These are phyloP conservation scores for Myxozyma lipomycoides DNA, from an alignment of 805 yeast genomes.

Conservation along the genomic window DNA sequence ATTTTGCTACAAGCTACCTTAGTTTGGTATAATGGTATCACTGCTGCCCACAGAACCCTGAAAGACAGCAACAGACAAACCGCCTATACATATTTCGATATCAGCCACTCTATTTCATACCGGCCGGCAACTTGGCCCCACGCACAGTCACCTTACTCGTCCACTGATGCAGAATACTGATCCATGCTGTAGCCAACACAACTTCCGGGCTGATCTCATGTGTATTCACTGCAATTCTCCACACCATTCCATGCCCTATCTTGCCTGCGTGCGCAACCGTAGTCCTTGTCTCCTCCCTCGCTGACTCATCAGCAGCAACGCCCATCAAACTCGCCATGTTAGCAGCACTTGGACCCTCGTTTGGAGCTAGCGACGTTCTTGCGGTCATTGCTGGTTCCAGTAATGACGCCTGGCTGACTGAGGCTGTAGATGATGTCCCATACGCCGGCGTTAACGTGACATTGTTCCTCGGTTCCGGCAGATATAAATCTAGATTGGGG, in stretches of 20 bases:
- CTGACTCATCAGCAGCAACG: background rate
- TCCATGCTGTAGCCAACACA: constrained; percentile 27
- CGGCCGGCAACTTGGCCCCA: constrained; percentile 18
- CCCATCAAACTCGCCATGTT: background rate
- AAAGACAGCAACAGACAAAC: background rate
- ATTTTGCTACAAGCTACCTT: too few species aligned
- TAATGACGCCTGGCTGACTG: background rate
- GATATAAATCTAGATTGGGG: constrained; percentile 10
- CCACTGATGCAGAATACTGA: constrained; percentile 25
- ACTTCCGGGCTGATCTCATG: constrained; percentile 18
- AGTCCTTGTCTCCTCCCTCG: constrained; percentile 8
- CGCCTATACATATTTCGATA: background rate
- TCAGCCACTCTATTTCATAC: too few species aligned
- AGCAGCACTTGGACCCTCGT: too few species aligned
- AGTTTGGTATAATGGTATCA: too few species aligned
- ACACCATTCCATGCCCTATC: constrained; percentile 17
- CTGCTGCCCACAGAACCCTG: background rate
- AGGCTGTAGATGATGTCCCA: background rate
- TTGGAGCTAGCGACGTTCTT: background rate
- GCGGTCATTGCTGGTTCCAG: background rate
- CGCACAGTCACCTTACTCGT: constrained; percentile 3
- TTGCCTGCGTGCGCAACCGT: constrained; percentile 21
- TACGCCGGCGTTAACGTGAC: constrained; percentile 18
- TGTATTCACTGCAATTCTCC: constrained; percentile 25
- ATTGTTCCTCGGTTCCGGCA: constrained; percentile 22